Conservation (phyloP, 495 filamentous ascomycete genomes). For the Lasiosphaeris hirsuta region DNA sequence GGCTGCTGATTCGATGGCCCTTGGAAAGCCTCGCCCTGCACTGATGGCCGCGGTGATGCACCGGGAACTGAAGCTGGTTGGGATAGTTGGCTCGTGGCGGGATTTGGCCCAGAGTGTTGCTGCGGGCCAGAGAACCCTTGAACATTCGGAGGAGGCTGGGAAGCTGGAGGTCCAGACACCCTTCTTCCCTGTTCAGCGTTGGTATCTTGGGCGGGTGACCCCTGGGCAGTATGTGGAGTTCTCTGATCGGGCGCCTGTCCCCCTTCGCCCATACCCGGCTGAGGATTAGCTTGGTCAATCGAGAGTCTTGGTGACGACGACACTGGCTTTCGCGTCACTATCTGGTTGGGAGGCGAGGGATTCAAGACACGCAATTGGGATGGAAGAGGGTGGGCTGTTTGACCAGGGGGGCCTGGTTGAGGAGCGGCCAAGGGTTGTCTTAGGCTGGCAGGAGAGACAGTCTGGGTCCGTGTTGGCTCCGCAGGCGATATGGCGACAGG, state of each 20-base stretch:
- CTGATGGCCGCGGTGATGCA: constrained; percentile 1
- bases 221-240: not conserved
- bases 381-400: not conserved
- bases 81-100: not conserved
- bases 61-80: not conserved
- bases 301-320: constrained; percentile 1
- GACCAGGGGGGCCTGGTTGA: constrained; percentile 8
- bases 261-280: not conserved
- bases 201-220: not conserved
- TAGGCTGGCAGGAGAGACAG: constrained; percentile 20
- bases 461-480: constrained; percentile 19
- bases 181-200: not conserved
- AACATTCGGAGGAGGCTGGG: not conserved
- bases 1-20: not conserved
- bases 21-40: constrained; percentile 2
- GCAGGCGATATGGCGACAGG: constrained; percentile 12
- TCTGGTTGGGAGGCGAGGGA: constrained; percentile 10
- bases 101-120: not conserved
- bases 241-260: not conserved
- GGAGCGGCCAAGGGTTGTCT: constrained; percentile 18
- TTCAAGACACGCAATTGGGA: not conserved
- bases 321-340: constrained; percentile 12
- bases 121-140: constrained; percentile 5
- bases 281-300: not conserved
- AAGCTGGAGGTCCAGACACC: not conserved